phyloP scores from a whole-genome alignment of 371 early-diverging fungal genomes.

The Mucor plumbeus region DNA sequence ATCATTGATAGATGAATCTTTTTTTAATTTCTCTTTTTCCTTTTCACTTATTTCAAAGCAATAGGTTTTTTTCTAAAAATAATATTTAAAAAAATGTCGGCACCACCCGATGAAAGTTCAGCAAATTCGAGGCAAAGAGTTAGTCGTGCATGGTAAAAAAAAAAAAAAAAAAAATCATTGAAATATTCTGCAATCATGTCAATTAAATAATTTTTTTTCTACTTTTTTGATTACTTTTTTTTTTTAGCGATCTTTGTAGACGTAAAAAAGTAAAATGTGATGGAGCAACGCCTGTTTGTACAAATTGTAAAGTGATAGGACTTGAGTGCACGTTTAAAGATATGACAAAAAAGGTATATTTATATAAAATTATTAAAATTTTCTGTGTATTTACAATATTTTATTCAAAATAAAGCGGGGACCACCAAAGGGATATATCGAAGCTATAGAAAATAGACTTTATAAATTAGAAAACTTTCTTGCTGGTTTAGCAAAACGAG shows the following conservation, averaged over 20 bases:
- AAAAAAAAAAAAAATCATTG: too few species aligned
- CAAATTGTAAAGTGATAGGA: constrained; percentile 49
- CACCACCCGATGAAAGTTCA: constrained; percentile 8
- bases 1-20: too few species aligned
- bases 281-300: constrained; percentile 59
- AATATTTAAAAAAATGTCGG: constrained; percentile 8
- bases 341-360: constrained; percentile 48
- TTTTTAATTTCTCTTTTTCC: neutral
- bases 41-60: too few species aligned
- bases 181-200: constrained; percentile 5
- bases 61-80: neutral
- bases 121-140: constrained; percentile 44
- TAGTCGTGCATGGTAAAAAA: constrained; percentile 52
- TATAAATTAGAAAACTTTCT: constrained; percentile 65
- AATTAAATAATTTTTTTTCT: too few species aligned
- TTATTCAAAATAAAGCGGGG: constrained; percentile 40
- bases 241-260: constrained; percentile 59
- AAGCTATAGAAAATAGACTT: constrained; percentile 72
- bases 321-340: constrained; percentile 53
- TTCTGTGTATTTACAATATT: neutral
- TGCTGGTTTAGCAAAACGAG: constrained; percentile 54
- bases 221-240: too few species aligned
- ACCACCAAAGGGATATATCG: constrained; percentile 77
- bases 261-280: constrained; percentile 75
- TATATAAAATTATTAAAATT: neutral